These are phyloP conservation scores for Gossypium laxum DNA, from an alignment of 441 rosid species.

Conservation along the genomic window DNA sequence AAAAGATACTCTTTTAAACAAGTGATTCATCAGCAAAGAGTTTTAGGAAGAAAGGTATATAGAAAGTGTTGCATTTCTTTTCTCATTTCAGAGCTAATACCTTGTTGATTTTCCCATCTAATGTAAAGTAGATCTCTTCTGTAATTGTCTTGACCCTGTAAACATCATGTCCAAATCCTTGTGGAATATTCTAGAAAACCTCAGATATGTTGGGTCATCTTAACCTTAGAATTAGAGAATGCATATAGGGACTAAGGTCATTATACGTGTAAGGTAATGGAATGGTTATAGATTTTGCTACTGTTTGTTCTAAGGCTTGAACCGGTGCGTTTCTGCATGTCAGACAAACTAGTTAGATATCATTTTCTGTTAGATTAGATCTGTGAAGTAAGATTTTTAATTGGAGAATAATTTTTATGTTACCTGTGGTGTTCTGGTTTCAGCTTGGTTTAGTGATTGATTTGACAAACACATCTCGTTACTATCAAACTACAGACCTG, in stretches of 20 bases:
- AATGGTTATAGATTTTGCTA: not conserved
- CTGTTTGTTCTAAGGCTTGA: not conserved
- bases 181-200: not conserved
- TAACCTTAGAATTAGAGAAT: not conserved
- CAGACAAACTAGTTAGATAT: not conserved
- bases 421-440: constrained; percentile 8
- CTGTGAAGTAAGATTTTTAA: not conserved
- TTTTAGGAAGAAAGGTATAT: constrained; percentile 67
- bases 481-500: constrained; percentile 65
- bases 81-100: not conserved
- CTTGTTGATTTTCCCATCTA: not conserved
- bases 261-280: not conserved
- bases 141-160: not conserved
- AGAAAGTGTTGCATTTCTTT: not conserved
- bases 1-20: constrained; percentile 92
- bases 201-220: not conserved
- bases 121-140: not conserved
- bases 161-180: not conserved
- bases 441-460: constrained; percentile 98
- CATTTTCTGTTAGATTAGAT: not conserved
- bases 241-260: not conserved
- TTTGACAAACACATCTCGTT: constrained; percentile 87
- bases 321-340: not conserved
- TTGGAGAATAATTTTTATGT: not conserved
- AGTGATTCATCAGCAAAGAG: constrained; percentile 64